Conservation (phyloP, 805 yeast genomes). For the Suhomyces kilbournensis region DNA sequence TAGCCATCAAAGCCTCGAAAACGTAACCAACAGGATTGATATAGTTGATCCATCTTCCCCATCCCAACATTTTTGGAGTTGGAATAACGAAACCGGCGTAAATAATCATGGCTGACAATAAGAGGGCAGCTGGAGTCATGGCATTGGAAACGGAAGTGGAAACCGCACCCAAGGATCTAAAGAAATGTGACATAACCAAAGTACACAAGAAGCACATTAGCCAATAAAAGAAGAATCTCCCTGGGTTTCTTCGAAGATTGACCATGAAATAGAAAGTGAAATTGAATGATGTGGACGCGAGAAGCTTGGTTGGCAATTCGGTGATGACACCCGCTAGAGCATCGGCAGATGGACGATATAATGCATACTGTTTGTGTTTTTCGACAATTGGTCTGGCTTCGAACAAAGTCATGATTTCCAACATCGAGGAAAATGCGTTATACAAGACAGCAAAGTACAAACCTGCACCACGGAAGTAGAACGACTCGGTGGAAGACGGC, state of each 20-base stretch:
- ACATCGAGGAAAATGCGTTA: slow-evolving; percentile 58
- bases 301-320: slow-evolving; percentile 51
- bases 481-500: slow-evolving; percentile 40
- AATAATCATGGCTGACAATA: slow-evolving; percentile 52
- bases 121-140: slow-evolving; percentile 44
- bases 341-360: slow-evolving; percentile 62
- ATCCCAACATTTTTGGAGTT: slow-evolving; percentile 47
- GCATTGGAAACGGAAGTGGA: slow-evolving; percentile 41
- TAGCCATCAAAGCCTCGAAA: slow-evolving; percentile 53
- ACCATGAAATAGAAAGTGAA: slow-evolving; percentile 52
- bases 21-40: slow-evolving; percentile 42
- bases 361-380: slow-evolving; percentile 54
- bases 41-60: slow-evolving; percentile 54
- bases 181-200: slow-evolving; percentile 51
- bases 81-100: slow-evolving; percentile 50
- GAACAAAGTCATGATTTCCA: slow-evolving; percentile 54
- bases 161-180: slow-evolving; percentile 40
- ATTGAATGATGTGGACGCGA: slow-evolving; percentile 46
- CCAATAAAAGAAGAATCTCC: slow-evolving; percentile 52
- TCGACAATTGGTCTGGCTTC: slow-evolving; percentile 58
- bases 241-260: slow-evolving; percentile 50
- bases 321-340: slow-evolving; percentile 61
- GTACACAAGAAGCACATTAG: slow-evolving; percentile 43
- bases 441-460: slow-evolving; percentile 66
- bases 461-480: slow-evolving; percentile 58